These are phyloP conservation scores for Fusarium continuum DNA, from an alignment of 2,329 filamentous ascomycete genomes.

Conservation along the genomic window DNA sequence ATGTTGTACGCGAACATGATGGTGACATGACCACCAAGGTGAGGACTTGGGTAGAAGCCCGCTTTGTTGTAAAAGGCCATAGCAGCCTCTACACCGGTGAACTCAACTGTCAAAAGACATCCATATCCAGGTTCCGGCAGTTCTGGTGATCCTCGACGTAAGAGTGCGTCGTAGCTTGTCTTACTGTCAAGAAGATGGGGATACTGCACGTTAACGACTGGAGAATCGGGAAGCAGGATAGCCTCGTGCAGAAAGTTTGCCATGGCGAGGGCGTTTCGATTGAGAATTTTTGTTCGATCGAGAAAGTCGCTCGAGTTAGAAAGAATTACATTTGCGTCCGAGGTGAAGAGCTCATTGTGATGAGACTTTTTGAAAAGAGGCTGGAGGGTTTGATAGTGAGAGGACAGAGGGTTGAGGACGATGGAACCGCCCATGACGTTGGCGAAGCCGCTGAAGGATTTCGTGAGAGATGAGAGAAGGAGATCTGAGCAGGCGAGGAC, in stretches of 20 bases:
- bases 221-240: constrained; percentile 45
- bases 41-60: constrained; percentile 60
- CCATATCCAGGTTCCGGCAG: constrained; percentile 63
- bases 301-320: constrained; percentile 57
- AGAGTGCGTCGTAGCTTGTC: constrained; percentile 47
- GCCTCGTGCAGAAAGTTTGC: constrained; percentile 50
- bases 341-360: constrained; percentile 57
- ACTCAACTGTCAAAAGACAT: constrained; percentile 63
- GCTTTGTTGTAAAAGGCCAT: constrained; percentile 60
- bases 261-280: constrained; percentile 56
- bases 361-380: constrained; percentile 42
- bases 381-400: constrained; percentile 51
- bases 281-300: constrained; percentile 50
- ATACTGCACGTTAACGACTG: constrained; percentile 55
- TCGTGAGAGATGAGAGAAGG: constrained; percentile 64
- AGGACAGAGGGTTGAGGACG: constrained; percentile 58
- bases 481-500: constrained; percentile 59
- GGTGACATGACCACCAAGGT: constrained; percentile 63
- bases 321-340: constrained; percentile 57
- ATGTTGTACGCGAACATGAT: constrained; percentile 59
- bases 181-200: constrained; percentile 51
- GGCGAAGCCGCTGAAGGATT: constrained; percentile 65
- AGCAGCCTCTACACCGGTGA: constrained; percentile 53
- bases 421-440: constrained; percentile 64
- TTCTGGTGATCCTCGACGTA: constrained; percentile 52